A percentile compares a stretch with the other conserved stretches of the same genome.
Evolutionary conservation across 1,284 basidiomycete genomes (phyloP).

Genomic region (Ustilago tritici): DNA sequence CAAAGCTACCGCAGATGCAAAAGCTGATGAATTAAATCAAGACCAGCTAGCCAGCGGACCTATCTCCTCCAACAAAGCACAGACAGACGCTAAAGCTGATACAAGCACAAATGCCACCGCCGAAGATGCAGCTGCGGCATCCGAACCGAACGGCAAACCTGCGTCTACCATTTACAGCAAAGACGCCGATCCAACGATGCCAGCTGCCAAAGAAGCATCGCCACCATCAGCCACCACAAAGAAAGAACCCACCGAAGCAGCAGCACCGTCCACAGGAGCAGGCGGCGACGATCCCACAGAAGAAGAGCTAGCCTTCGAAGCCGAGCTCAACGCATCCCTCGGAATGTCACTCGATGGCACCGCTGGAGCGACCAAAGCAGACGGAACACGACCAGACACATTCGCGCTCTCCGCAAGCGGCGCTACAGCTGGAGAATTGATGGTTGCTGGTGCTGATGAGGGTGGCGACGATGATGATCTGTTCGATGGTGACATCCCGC

Average conservation of each 20-base stretch:
- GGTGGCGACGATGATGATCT: conserved; percentile 42
- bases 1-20: background rate
- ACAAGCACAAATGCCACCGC: background rate
- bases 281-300: conserved; percentile 44
- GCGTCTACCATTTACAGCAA: conserved; percentile 5
- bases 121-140: background rate
- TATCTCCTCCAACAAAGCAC: background rate
- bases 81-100: background rate
- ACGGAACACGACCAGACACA: conserved; percentile 19
- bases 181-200: conserved; percentile 9
- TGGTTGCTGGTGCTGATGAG: conserved; percentile 37
- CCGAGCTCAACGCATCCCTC: conserved; percentile 53
- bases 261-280: conserved; percentile 14
- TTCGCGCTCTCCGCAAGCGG: conserved; percentile 12
- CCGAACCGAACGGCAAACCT: background rate
- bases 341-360: conserved; percentile 42
- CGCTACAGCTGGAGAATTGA: conserved; percentile 27
- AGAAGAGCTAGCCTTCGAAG: conserved; percentile 58
- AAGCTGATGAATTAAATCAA: background rate
- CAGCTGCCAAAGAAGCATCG: conserved; percentile 13
- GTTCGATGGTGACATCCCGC: conserved; percentile 50
- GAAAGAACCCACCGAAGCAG: conserved; percentile 1
- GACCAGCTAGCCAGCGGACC: background rate
- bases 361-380: conserved; percentile 25
- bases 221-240: conserved; percentile 6